Percentiles rank a stretch among this genome's conserved stretches.
phyloP scores from a whole-genome alignment of 345 rosid genomes.

The Limnanthes douglasii region DNA sequence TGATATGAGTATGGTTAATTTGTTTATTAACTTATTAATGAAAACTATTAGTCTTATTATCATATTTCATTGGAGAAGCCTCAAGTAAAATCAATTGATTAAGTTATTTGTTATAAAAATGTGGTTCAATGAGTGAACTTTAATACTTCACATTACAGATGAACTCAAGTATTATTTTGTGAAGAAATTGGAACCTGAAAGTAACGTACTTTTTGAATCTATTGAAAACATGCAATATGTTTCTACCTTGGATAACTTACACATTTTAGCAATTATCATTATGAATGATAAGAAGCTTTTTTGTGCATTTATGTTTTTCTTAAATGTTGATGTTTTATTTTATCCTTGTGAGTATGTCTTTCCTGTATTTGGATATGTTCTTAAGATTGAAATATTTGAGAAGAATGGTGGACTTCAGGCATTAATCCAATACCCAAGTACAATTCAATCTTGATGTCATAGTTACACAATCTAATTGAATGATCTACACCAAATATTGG shows the following conservation, averaged over 20 bases:
- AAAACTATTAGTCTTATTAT: too few species aligned
- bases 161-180: conserved; percentile 70
- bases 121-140: not conserved
- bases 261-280: conserved; percentile 42
- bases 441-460: not conserved
- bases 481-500: too few species aligned
- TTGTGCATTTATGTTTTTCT: not conserved
- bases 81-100: too few species aligned
- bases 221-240: conserved; percentile 99
- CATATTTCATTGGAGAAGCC: too few species aligned
- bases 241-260: conserved; percentile 86
- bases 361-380: conserved; percentile 82
- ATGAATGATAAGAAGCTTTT: not conserved
- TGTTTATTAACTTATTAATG: too few species aligned
- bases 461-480: too few species aligned
- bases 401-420: conserved; percentile 97
- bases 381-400: conserved; percentile 98
- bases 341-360: conserved; percentile 39
- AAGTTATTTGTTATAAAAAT: too few species aligned
- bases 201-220: conserved; percentile 96
- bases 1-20: too few species aligned
- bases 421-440: conserved; percentile 74
- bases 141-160: conserved; percentile 24
- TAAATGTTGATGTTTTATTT: conserved; percentile 1
- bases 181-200: conserved; percentile 89